Base-by-base conservation (phyloP, 1,139 yeast species). In the Yamadazyma spencermartinsiae region DNA sequence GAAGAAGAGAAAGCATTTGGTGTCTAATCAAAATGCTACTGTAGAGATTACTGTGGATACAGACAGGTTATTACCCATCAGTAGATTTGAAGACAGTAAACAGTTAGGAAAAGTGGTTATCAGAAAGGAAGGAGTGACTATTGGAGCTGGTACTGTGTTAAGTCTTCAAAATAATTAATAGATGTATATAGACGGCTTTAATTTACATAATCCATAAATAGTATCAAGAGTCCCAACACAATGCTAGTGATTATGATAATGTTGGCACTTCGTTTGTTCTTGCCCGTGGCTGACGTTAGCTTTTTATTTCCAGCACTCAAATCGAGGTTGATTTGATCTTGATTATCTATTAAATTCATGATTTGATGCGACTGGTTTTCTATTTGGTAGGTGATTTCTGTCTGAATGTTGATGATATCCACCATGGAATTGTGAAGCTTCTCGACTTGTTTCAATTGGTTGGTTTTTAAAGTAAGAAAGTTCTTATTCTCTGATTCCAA, bases 61-160 rank as follows among this genome's bases (percentile, higher is more conserved):
- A 18, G 74, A 71, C 40, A 63, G 75, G 45, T 65, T 74, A 29
- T 60, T 84, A 27, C 95, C 96, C 2, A 55, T 87, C 35, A 72
- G 88, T 21, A 69, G 72, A 16, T 83, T 74, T 50, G 64, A 63
- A 10, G 78, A 82, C 34, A 80, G 81, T 55, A 74, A 73, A 49
- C 78, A 78, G 29, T 65, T 92, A 34, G 96, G 97, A 2, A 74
- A 96, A 51, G 69, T 92, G 17, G 92, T 94, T 6, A 62, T 92
- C 33, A 80, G 98, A 55, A 80, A 84, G 51, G 96, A 87, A 50
- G 97, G 98, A 2, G 56, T 70, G 20, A 88, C 97, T 0, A 76
- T 92, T 35, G 98, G 95, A 8, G 96, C 97, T 0, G 98, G 98
- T 20, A 72, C 70, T 2, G 80, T 82, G 29, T 39, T 56, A 14